A percentile compares a stretch with the other conserved stretches of the same genome.
These are phyloP conservation scores for Houttuynia cordata DNA, from an alignment of 164 flowering plant species.

Conservation along the genomic window DNA sequence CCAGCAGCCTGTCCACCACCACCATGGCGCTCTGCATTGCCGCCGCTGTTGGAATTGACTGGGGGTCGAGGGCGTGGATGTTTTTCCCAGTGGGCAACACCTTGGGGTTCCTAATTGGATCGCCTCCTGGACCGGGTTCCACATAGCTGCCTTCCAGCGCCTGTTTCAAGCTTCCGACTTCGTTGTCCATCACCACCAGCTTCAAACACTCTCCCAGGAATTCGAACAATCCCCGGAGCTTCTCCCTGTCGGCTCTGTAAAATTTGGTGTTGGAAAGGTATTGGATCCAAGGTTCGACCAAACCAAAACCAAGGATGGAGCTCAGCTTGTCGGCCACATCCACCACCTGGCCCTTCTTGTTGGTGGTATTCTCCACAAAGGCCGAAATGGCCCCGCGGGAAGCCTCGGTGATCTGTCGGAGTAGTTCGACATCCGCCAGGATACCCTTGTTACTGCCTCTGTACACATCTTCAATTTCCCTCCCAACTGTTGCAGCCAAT, in stretches of 20 bases:
- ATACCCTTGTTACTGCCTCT: conserved; percentile 83
- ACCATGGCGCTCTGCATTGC: conserved; percentile 92
- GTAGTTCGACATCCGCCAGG: conserved; percentile 79
- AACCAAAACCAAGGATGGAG: conserved; percentile 77
- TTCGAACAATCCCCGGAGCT: conserved; percentile 56
- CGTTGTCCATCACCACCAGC: conserved; percentile 87
- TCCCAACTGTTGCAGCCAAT: conserved; percentile 66
- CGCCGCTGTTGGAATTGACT: conserved; percentile 88
- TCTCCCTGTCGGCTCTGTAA: conserved; percentile 71
- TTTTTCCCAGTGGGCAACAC: conserved; percentile 99
- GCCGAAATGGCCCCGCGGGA: conserved; percentile 78
- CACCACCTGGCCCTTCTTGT: conserved; percentile 90
- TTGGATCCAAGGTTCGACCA: conserved; percentile 89
- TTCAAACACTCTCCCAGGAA: conserved; percentile 84
- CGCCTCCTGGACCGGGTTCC: conserved; percentile 98
- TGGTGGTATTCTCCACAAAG: conserved; percentile 73
- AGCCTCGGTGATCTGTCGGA: conserved; percentile 77
- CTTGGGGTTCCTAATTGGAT: conserved; percentile 96
- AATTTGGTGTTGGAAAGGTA: conserved; percentile 75
- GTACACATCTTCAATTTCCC: conserved; percentile 78
- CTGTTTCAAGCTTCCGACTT: conserved; percentile 83
- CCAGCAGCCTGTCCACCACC: conserved; percentile 84
- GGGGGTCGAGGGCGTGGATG: conserved; percentile 97
- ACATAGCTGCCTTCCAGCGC: conserved; percentile 94
- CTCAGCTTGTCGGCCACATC: conserved; percentile 58